A percentile compares a stretch with the other conserved stretches of the same genome.
Evolutionary conservation across 164 flowering plant genomes (phyloP).

Genomic region (Malania oleifera): DNA sequence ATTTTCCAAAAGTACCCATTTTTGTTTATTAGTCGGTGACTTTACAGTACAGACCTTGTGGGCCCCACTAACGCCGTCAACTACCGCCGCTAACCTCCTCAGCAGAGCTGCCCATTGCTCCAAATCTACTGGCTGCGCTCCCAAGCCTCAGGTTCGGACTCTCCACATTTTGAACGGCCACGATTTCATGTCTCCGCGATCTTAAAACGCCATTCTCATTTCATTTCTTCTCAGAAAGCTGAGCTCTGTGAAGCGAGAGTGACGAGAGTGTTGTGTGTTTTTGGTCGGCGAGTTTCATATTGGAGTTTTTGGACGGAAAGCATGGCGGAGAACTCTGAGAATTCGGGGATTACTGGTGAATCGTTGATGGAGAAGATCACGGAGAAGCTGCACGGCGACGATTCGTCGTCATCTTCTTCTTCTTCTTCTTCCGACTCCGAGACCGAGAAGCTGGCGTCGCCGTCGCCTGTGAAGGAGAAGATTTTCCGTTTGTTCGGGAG

Average conservation of each 20-base stretch:
- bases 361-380: conserved; percentile 46
- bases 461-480: conserved; percentile 36
- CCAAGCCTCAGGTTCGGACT: not conserved
- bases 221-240: too few species aligned
- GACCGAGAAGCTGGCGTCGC: conserved; percentile 13
- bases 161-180: not conserved
- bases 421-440: conserved; percentile 50
- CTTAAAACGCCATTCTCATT: too few species aligned
- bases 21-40: too few species aligned
- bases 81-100: too few species aligned
- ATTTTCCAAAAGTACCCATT: too few species aligned
- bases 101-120: too few species aligned
- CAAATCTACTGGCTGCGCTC: not conserved
- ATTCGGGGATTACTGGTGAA: conserved; percentile 16
- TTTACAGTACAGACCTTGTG: too few species aligned
- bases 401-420: conserved; percentile 52
- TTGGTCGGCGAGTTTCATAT: too few species aligned
- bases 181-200: not conserved
- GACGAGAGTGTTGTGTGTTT: too few species aligned
- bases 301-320: too few species aligned
- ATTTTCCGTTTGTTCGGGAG: conserved; percentile 57
- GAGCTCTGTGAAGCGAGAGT: too few species aligned
- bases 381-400: conserved; percentile 40
- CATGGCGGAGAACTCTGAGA: conserved; percentile 40
- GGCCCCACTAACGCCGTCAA: too few species aligned